Percentiles rank a stretch among this genome's conserved stretches.
These are phyloP conservation scores for Debaryomyces subglobosus DNA, from an alignment of 1,139 yeast genomes.

Conservation along the genomic window DNA sequence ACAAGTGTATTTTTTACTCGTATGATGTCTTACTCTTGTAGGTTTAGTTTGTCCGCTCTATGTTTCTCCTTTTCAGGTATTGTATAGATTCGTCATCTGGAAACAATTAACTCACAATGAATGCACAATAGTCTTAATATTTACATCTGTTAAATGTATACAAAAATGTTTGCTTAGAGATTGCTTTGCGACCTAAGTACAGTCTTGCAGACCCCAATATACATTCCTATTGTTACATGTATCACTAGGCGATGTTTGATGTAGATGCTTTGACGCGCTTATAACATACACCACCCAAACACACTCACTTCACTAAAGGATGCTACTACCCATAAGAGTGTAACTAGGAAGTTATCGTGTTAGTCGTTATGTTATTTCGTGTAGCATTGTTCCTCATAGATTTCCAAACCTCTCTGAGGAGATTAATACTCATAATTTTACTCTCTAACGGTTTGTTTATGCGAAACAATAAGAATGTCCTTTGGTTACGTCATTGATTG, in stretches of 20 bases:
- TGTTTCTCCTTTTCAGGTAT: not conserved
- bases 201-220: not conserved
- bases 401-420: not conserved
- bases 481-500: slow-evolving; percentile 5
- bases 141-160: not conserved
- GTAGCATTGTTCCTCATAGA: not conserved
- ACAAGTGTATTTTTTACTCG: not conserved
- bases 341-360: not conserved
- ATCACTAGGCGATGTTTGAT: not conserved
- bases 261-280: not conserved
- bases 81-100: not conserved
- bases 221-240: not conserved
- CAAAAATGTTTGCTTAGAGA: not conserved
- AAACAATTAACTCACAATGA: not conserved
- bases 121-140: not conserved
- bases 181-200: not conserved
- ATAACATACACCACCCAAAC: not conserved
- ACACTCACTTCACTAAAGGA: not conserved
- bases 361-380: not conserved
- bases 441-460: not conserved
- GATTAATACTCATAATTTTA: not conserved
- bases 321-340: not conserved
- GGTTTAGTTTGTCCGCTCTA: not conserved
- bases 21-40: not conserved
- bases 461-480: not conserved